Percentiles rank a stretch among this genome's conserved stretches.
Evolutionary conservation across 176 grass and related monocot species (phyloP).

Genomic region (Panicum miliaceum): DNA sequence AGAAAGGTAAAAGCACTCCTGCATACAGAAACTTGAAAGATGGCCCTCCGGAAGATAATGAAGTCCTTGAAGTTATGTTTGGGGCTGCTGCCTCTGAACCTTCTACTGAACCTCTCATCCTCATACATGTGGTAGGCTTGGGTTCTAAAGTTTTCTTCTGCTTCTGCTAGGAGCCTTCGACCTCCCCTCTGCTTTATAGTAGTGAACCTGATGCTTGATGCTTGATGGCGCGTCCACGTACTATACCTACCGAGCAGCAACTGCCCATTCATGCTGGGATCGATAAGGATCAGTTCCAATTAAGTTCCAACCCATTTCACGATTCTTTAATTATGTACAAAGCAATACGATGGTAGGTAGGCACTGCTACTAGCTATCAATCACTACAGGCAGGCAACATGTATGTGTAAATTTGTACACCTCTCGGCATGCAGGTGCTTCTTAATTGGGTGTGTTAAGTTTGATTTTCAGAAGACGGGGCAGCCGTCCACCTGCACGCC

Average conservation of each 20-base stretch:
- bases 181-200: no score
- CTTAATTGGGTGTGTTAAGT: not conserved
- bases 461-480: conserved; percentile 55
- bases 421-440: not conserved
- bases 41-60: no score
- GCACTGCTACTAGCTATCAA: not conserved
- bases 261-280: no score
- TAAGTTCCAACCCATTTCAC: not conserved
- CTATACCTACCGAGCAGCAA: no score
- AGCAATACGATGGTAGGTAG: not conserved
- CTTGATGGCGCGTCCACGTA: no score
- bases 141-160: no score
- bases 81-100: no score
- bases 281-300: not conserved
- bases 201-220: no score
- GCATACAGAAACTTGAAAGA: no score
- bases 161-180: no score
- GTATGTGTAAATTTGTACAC: not conserved
- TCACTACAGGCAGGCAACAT: not conserved
- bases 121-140: not conserved
- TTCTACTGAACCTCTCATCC: not conserved
- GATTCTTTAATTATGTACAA: conserved; percentile 1
- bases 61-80: no score
- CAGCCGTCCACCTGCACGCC: conserved; percentile 62
- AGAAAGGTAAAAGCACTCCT: no score